Conservation (phyloP, 164 flowering plant genomes). For the Buxus sempervirens region DNA sequence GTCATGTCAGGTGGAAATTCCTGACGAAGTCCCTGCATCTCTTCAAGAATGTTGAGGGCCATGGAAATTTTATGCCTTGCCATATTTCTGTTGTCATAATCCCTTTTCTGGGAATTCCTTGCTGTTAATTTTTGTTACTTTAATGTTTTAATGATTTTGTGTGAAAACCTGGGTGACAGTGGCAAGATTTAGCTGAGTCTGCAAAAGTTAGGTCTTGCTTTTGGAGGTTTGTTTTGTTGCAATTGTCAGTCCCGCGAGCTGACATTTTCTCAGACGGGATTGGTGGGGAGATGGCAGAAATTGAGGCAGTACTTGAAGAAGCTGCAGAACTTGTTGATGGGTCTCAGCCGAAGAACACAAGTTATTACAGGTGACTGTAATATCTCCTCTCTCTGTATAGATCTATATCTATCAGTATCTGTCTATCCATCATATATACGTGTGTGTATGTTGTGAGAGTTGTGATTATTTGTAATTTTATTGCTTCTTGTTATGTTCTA, state of each 20-base stretch:
- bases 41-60: not conserved
- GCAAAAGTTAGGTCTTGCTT: constrained; percentile 71
- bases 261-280: constrained; percentile 54
- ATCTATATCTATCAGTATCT: too few species aligned
- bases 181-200: constrained; percentile 80
- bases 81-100: too few species aligned
- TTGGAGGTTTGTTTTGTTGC: constrained; percentile 92
- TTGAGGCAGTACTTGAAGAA: constrained; percentile 85
- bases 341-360: constrained; percentile 74
- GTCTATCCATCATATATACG: too few species aligned
- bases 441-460: too few species aligned
- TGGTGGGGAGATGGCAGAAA: constrained; percentile 71
- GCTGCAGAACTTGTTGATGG: constrained; percentile 97
- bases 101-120: not conserved
- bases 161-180: constrained; percentile 41
- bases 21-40: not conserved
- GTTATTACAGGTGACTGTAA: constrained; percentile 68
- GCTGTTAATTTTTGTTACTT: not conserved
- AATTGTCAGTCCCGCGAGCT: constrained; percentile 62
- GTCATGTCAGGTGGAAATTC: too few species aligned
- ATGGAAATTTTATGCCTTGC: too few species aligned
- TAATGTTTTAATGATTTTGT: not conserved
- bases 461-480: too few species aligned
- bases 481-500: too few species aligned
- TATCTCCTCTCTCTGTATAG: too few species aligned